These are phyloP conservation scores for Favolaschia claudopus DNA, from an alignment of 768 basidiomycete genomes.

Conservation along the genomic window DNA sequence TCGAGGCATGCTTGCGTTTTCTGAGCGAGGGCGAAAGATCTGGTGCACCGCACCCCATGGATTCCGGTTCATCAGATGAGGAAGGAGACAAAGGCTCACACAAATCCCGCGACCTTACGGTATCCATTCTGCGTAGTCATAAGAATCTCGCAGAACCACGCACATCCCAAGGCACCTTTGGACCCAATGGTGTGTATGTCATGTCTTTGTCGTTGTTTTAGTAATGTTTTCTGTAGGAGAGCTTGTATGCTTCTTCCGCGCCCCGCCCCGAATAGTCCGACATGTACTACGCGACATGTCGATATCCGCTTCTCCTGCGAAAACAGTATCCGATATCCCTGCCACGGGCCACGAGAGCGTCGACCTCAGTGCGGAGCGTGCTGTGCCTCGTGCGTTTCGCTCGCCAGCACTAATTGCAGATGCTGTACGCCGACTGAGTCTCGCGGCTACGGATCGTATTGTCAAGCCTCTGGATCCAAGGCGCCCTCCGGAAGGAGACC, in stretches of 20 bases:
- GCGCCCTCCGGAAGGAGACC: slow-evolving; percentile 57
- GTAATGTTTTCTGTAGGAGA: slow-evolving; percentile 61
- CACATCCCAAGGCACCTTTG: slow-evolving; percentile 89
- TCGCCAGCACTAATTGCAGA: slow-evolving; percentile 77
- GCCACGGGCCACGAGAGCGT: slow-evolving; percentile 25
- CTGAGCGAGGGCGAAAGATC: slow-evolving; percentile 67
- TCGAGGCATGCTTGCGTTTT: slow-evolving; percentile 85
- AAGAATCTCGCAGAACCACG: slow-evolving; percentile 87
- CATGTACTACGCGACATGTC: slow-evolving; percentile 55
- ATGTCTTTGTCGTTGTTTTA: neutral
- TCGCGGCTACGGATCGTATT: slow-evolving; percentile 66
- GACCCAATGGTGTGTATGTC: slow-evolving; percentile 82
- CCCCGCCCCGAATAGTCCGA: slow-evolving; percentile 75
- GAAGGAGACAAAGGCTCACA: slow-evolving; percentile 48
- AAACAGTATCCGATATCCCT: slow-evolving; percentile 34
- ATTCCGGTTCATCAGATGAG: slow-evolving; percentile 74
- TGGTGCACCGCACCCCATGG: slow-evolving; percentile 43
- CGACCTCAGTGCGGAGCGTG: slow-evolving; percentile 24
- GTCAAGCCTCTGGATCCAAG: slow-evolving; percentile 47
- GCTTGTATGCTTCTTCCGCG: slow-evolving; percentile 86
- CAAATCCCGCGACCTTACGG: slow-evolving; percentile 58
- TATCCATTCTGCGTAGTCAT: slow-evolving; percentile 64
- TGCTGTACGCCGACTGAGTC: slow-evolving; percentile 69
- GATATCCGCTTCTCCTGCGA: slow-evolving; percentile 51
- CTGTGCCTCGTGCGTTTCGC: slow-evolving; percentile 53